Base-by-base conservation (phyloP, 78 protist genomes). In the Dictyostelium discoideum region DNA sequence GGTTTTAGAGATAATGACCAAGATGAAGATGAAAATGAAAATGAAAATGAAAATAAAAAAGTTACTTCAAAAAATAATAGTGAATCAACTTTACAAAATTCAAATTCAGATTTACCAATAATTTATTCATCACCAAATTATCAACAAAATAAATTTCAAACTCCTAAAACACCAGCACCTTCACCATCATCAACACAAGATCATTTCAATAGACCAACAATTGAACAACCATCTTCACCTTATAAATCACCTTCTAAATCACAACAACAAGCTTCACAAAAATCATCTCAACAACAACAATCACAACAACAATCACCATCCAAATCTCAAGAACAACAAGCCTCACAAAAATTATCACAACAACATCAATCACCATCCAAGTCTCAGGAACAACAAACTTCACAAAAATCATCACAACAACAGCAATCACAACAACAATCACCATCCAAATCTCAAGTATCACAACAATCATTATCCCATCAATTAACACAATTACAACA, bases 121-220 rank as follows among this genome's bases (percentile, higher is more conserved):
- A 44, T 79, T 39, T 40, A n/a, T 44, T 32, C 67, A 16, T 65
- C 63, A 54, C 67, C 73, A 48, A 72, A 81, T 3, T 9, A 39
- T 46, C 46, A 73, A 73, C 72, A 29, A 24, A 32, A 24, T 24
- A 44, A 29, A 29, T 29, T 29, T 2, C 54, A 18, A 50, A 29
- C 86, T 11, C 88, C 73, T 18, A 84, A 84, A 39, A 57, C 88
- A 84, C 77, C 40, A 60, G 74, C 92, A 14, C 78, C 92, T 42
- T 48, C 76, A 0, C 78, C 92, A 37, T 48, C 76, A 7, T 48
- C 85, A 24, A 50, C 92, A 3, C 92, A 87, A 87, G 85, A 48
- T 46, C 16, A 40, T 87, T 72, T 44, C 48, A 65, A 79, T 50
- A 82, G 18, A 85, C 39, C 80, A 18, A 14, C 8, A 16, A 18